A percentile compares a stretch with the other conserved stretches of the same genome.
Conservation (phyloP, 345 rosid species). For the Eucalyptus cloeziana region DNA sequence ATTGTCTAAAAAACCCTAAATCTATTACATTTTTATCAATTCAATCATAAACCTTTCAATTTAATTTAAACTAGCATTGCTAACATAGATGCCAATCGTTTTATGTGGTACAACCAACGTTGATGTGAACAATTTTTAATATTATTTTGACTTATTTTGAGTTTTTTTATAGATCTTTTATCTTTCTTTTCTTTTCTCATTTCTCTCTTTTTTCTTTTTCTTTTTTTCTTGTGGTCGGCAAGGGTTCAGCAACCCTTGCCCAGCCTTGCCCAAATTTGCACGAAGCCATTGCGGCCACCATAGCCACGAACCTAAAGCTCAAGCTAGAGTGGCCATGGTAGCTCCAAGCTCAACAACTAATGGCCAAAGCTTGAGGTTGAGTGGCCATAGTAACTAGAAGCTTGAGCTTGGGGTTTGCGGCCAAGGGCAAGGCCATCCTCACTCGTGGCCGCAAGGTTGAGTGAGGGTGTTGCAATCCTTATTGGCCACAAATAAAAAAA, state of each 20-base stretch:
- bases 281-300: fast-evolving
- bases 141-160: background rate
- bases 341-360: background rate
- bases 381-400: background rate
- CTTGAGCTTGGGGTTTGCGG: background rate
- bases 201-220: too few species aligned
- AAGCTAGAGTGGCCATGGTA: background rate
- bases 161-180: too few species aligned
- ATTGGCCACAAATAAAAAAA: background rate
- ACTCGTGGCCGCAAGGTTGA: background rate
- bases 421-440: background rate
- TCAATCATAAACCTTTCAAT: background rate
- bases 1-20: background rate
- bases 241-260: background rate
- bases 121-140: too few species aligned
- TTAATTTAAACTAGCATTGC: too few species aligned
- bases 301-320: background rate
- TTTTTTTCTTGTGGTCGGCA: background rate
- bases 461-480: background rate
- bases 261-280: background rate
- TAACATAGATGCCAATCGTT: too few species aligned
- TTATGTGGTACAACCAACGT: background rate
- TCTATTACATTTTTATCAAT: background rate
- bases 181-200: too few species aligned
- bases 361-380: background rate